Percentiles rank a stretch among this genome's conserved stretches.
phyloP scores from a whole-genome alignment of 2,329 filamentous ascomycete species.

The Paecilomyces variotii region DNA sequence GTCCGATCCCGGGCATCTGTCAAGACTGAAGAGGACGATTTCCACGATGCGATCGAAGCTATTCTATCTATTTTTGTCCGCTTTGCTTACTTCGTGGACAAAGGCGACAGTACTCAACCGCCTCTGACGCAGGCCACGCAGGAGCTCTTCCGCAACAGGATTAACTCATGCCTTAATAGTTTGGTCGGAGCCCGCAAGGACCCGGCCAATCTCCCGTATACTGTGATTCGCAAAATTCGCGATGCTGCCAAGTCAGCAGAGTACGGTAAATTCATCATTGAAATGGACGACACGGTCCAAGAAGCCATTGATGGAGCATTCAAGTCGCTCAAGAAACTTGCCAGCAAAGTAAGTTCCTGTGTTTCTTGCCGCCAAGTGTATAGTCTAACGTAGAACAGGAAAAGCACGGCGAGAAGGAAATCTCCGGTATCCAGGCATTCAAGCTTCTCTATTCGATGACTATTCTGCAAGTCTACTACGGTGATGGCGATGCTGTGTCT shows the following conservation, averaged over 20 bases:
- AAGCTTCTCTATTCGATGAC: constrained; percentile 76
- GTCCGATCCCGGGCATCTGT: constrained; percentile 34
- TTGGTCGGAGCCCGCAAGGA: constrained; percentile 37
- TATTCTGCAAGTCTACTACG: constrained; percentile 82
- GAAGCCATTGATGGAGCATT: constrained; percentile 36
- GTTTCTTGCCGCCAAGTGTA: not conserved
- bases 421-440: constrained; percentile 51
- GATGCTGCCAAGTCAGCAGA: constrained; percentile 27
- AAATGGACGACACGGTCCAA: constrained; percentile 38
- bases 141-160: constrained; percentile 45
- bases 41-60: constrained; percentile 36
- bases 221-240: constrained; percentile 33
- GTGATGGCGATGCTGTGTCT: constrained; percentile 75
- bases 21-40: constrained; percentile 23
- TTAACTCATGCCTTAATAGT: constrained; percentile 48
- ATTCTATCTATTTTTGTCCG: constrained; percentile 40
- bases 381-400: constrained; percentile 33
- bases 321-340: constrained; percentile 29
- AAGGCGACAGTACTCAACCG: constrained; percentile 26
- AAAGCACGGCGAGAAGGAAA: constrained; percentile 42
- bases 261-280: constrained; percentile 38
- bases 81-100: constrained; percentile 43
- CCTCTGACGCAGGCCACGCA: constrained; percentile 40
- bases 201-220: constrained; percentile 29
- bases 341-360: constrained; percentile 27